Conservation (phyloP, 176 grass and related monocot genomes). For the Microstegium vimineum region DNA sequence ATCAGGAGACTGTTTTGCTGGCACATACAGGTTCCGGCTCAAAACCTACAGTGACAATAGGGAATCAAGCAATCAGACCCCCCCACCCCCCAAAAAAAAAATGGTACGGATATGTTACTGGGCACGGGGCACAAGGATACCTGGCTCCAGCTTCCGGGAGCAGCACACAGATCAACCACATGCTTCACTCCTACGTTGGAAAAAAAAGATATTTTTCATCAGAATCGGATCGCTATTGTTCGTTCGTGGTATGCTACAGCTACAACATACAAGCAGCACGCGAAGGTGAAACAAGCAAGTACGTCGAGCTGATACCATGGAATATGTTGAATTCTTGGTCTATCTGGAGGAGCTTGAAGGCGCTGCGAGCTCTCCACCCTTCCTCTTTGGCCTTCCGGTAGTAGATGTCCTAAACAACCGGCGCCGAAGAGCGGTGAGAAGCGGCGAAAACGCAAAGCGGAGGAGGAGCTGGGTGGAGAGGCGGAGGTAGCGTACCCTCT, state of each 20-base stretch:
- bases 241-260: no score
- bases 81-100: neutral
- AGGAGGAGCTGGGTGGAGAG: neutral
- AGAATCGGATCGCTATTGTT: neutral
- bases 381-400: conserved; percentile 92
- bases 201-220: neutral
- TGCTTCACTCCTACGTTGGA: neutral
- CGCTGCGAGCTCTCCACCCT: conserved; percentile 80
- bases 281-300: neutral
- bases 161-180: conserved; percentile 49
- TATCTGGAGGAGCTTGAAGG: conserved; percentile 91
- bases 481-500: conserved; percentile 33
- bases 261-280: no score
- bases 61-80: neutral
- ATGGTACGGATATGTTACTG: neutral
- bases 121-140: conserved; percentile 13
- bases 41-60: conserved; percentile 50
- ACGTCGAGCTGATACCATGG: conserved; percentile 33
- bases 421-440: neutral
- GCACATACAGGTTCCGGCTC: conserved; percentile 54
- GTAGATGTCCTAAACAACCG: conserved; percentile 63
- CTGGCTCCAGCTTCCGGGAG: conserved; percentile 96
- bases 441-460: neutral
- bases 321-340: conserved; percentile 88
- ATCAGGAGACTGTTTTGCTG: conserved; percentile 51